These are phyloP conservation scores for Royoungia palumana DNA, from an alignment of 768 basidiomycete genomes.

Conservation along the genomic window DNA sequence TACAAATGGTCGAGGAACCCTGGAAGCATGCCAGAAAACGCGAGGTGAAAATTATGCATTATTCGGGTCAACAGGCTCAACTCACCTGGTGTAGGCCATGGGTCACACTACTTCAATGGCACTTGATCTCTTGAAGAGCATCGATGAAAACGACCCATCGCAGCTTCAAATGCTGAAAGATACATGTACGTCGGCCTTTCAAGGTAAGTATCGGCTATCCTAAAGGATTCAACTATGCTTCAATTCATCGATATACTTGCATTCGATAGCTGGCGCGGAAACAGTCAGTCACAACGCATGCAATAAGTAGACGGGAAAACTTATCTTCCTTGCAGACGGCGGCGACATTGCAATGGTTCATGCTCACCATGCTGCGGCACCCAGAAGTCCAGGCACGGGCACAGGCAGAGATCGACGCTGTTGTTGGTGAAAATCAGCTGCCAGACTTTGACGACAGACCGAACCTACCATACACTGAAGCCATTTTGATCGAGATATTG, in stretches of 20 bases:
- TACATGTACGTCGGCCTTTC: no score
- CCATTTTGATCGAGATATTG: no score
- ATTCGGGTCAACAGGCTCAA: neutral
- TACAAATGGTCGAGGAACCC: slow-evolving; percentile 12
- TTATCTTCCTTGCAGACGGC: neutral
- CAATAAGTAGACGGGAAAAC: neutral
- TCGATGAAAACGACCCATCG: slow-evolving; percentile 2
- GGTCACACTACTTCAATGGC: slow-evolving; percentile 10
- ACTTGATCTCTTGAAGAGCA: slow-evolving; percentile 3
- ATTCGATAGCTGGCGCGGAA: no score
- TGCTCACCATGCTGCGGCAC: slow-evolving; percentile 21
- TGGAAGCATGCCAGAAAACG: slow-evolving; percentile 15
- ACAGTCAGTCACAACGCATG: no score
- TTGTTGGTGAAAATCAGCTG: no score
- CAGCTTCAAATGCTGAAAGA: neutral
- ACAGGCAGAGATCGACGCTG: no score
- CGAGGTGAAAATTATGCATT: slow-evolving; percentile 6
- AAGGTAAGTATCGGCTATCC: no score
- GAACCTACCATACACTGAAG: slow-evolving; percentile 2
- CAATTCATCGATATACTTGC: no score
- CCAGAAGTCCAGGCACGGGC: slow-evolving; percentile 17
- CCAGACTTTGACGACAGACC: slow-evolving; percentile 13
- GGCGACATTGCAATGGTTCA: no score
- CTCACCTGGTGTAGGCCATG: slow-evolving; percentile 8
- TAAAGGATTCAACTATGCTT: no score